A percentile compares a stretch with the other conserved stretches of the same genome.
Conservation (phyloP, 2,329 filamentous ascomycete species). For the Fusarium chuoi region DNA sequence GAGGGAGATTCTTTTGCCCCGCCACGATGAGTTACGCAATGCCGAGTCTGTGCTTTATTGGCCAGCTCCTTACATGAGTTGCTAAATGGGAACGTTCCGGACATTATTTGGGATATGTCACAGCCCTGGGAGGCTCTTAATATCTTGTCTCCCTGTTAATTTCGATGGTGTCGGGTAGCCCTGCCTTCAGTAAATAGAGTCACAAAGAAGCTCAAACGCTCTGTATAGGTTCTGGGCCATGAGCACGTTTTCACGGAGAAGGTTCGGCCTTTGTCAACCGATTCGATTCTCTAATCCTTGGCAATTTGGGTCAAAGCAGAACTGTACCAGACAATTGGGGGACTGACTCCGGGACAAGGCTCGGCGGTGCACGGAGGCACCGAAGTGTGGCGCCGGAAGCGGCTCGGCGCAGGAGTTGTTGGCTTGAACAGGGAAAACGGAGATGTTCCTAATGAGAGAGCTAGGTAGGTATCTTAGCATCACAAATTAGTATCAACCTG, state of each 20-base stretch:
- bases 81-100: background rate
- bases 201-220: background rate
- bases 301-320: slow-evolving; percentile 8
- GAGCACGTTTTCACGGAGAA: slow-evolving; percentile 2
- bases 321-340: background rate
- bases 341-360: slow-evolving; percentile 15
- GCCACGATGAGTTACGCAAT: slow-evolving; percentile 26
- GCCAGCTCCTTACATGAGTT: background rate
- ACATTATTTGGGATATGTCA: background rate
- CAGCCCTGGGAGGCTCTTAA: background rate
- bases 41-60: slow-evolving; percentile 18
- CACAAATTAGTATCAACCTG: background rate
- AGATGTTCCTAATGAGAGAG: background rate
- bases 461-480: background rate
- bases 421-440: background rate
- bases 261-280: slow-evolving; percentile 3
- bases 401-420: slow-evolving; percentile 19
- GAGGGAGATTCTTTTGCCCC: slow-evolving; percentile 5
- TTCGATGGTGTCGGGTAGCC: background rate
- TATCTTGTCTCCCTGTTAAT: background rate
- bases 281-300: slow-evolving; percentile 12
- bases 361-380: slow-evolving; percentile 29
- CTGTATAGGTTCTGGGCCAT: background rate
- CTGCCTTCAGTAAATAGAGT: background rate
- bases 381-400: slow-evolving; percentile 25